phyloP scores from a whole-genome alignment of 257 asterid genomes.

The Cruciata laevipes region DNA sequence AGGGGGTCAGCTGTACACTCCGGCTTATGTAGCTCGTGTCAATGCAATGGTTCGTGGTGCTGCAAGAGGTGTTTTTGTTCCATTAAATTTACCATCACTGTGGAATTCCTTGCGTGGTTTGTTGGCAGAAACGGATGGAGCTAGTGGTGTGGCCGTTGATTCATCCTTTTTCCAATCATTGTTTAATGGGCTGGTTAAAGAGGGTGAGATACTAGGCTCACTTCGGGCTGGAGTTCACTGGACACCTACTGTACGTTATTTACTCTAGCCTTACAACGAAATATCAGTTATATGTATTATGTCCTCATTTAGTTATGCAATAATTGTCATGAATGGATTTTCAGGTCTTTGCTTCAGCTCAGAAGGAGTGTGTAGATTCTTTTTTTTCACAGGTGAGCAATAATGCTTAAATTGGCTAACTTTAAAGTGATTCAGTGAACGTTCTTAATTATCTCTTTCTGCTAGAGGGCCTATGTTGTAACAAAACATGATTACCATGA shows the following conservation, averaged over 20 bases:
- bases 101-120: constrained; percentile 84
- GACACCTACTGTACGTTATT: constrained; percentile 83
- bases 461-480: background rate
- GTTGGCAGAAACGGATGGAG: constrained; percentile 83
- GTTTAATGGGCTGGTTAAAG: constrained; percentile 83
- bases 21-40: constrained; percentile 90
- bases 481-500: background rate
- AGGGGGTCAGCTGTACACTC: constrained; percentile 98
- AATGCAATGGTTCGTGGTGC: constrained; percentile 98
- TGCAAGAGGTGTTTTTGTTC: constrained; percentile 86
- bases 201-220: constrained; percentile 78
- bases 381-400: constrained; percentile 79
- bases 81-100: constrained; percentile 64
- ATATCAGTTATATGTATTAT: background rate
- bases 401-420: constrained; percentile 3
- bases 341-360: constrained; percentile 92
- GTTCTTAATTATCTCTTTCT: constrained; percentile 1
- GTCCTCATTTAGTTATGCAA: background rate
- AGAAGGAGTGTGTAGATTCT: constrained; percentile 81
- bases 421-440: background rate
- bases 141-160: constrained; percentile 76
- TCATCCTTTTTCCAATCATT: constrained; percentile 92
- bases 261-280: constrained; percentile 13
- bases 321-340: constrained; percentile 14
- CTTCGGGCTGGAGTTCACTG: constrained; percentile 98